phyloP scores from a whole-genome alignment of 2,329 filamentous ascomycete genomes.

The Samsoniella hepiali region DNA sequence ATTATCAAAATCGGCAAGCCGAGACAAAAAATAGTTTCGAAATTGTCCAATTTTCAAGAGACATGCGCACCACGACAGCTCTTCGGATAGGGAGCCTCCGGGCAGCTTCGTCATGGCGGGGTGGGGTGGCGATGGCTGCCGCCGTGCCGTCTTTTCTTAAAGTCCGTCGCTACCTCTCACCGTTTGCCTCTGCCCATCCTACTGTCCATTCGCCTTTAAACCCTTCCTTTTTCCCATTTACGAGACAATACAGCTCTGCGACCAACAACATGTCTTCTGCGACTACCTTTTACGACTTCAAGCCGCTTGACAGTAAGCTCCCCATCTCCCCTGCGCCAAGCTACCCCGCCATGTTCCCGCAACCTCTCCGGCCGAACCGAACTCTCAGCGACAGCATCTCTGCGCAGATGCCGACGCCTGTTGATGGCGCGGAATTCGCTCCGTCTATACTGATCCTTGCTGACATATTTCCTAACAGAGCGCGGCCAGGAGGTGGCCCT shows the following conservation, averaged over 20 bases:
- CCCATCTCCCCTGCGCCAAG: constrained; percentile 6
- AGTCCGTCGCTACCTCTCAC: not conserved
- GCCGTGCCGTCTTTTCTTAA: constrained; percentile 8
- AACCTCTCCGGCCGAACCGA: not conserved
- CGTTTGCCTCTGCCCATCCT: not conserved
- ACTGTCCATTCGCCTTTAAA: not conserved
- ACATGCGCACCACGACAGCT: constrained; percentile 1
- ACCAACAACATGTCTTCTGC: constrained; percentile 40
- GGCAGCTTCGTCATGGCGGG: constrained; percentile 10
- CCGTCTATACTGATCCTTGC: not conserved
- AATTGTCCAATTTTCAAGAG: not conserved
- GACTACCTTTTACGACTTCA: constrained; percentile 73
- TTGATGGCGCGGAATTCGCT: not conserved
- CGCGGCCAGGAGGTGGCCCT: constrained; percentile 69
- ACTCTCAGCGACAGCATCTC: no score
- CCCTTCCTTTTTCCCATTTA: not conserved
- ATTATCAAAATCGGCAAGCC: not conserved
- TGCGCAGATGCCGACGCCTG: not conserved
- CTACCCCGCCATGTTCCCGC: constrained; percentile 3
- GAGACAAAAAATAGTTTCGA: not conserved
- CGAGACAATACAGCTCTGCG: constrained; percentile 1
- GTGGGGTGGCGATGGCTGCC: constrained; percentile 7
- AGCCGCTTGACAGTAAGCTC: constrained; percentile 71
- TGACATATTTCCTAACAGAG: constrained; percentile 26
- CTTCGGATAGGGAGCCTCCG: constrained; percentile 14